A percentile compares a stretch with the other conserved stretches of the same genome.
phyloP scores from a whole-genome alignment of 2,329 filamentous ascomycete species.

The Cordyceps farinosa region DNA sequence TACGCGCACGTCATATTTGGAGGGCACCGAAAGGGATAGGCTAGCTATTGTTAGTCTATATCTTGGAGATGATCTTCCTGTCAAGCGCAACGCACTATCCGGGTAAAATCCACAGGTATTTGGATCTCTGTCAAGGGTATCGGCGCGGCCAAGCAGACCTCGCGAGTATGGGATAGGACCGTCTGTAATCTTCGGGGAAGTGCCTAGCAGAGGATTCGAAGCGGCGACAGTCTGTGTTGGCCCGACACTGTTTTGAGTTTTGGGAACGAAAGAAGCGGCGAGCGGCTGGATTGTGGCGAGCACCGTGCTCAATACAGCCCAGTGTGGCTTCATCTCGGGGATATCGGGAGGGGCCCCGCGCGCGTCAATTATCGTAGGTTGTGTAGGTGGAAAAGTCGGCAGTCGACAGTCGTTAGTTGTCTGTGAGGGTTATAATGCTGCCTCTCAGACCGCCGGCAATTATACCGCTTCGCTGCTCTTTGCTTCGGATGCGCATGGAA shows the following conservation, averaged over 20 bases:
- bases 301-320: neutral
- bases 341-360: neutral
- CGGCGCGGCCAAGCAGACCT: conserved; percentile 1
- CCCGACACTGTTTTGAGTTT: neutral
- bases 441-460: neutral
- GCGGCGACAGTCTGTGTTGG: neutral
- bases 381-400: neutral
- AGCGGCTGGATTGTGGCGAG: neutral
- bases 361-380: neutral
- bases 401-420: neutral
- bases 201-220: neutral
- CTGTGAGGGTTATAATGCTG: neutral
- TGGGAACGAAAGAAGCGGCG: neutral
- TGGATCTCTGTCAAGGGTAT: neutral
- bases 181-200: conserved; percentile 12
- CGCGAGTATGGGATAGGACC: neutral
- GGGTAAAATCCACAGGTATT: conserved; percentile 14
- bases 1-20: neutral
- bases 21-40: neutral
- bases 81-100: neutral
- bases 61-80: neutral
- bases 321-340: neutral
- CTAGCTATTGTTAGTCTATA: neutral
- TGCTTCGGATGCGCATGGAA: neutral
- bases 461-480: neutral